Evolutionary conservation across 2,329 filamentous ascomycete genomes (phyloP), one percentile per base, ranked within the genome.

Genomic region (Paramyrothecium roridum): DNA sequence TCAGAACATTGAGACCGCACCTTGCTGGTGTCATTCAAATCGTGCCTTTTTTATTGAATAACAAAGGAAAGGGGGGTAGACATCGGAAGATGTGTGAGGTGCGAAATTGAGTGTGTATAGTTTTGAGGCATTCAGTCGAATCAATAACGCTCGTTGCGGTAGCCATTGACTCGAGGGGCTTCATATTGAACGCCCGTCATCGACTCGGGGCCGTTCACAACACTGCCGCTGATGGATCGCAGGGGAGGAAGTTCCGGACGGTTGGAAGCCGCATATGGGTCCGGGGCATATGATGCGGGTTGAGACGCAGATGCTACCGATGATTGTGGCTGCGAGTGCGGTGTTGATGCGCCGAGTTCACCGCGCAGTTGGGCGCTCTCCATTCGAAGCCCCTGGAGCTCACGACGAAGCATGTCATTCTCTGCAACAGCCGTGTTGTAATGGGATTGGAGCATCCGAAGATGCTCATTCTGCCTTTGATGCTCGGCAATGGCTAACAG

Each of bases 171-270:
- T 21, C 77, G 73, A 2, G 79, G 73, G 7, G 73, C 70, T 26
- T 85, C 82, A 52, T 87, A 88, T 64, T 87, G 84, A 7, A 88
- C 83, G 2, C 85, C 85, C 2, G 82, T 85, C 85, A 88, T 88
- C 1, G 82, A 82, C 21, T 87, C 84, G 1, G 84, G 80, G 0
- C 69, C 70, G 30, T 69, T 73, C 6, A 72, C 65, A 10, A 79
- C 66, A 54, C 69, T 71, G 52, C 73, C 73, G 61, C 76, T 79
- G 17, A 85, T 68, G 17, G 79, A 77, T 12, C 83, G 76, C 37
- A 87, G 73, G 2, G 84, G 84, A 13, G 84, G 84, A 30, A 87
- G 71, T 61, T 84, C 79, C 16, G 77, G 76, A 20, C 80, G 75
- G 59, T 65, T 64, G 56, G 72, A 53, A 56, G 56, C 59, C 57